Conservation (phyloP, 2,329 filamentous ascomycete genomes). For the Epichloe festucae region DNA sequence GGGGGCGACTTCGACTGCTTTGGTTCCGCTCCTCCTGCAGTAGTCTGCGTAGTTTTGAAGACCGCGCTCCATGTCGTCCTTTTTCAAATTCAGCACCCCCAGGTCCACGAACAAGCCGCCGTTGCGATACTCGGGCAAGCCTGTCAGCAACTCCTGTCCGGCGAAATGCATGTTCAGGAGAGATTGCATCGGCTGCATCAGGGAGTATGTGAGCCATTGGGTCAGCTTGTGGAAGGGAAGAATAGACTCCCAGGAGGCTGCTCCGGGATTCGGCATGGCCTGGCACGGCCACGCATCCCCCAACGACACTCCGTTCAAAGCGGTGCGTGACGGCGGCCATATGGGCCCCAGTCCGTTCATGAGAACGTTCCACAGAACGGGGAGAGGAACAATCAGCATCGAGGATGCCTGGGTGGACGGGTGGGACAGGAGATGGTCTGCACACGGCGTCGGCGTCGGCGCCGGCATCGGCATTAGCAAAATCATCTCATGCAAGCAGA, state of each 20-base stretch:
- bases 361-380: slow-evolving; percentile 80
- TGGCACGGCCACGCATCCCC: slow-evolving; percentile 92
- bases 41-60: slow-evolving; percentile 51
- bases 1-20: slow-evolving; percentile 40
- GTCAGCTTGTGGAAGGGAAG: slow-evolving; percentile 90
- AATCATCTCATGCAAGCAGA: neutral
- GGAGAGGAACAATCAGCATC: slow-evolving; percentile 72
- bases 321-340: slow-evolving; percentile 78
- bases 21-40: slow-evolving; percentile 57
- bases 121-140: slow-evolving; percentile 84
- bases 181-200: slow-evolving; percentile 83
- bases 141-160: slow-evolving; percentile 70
- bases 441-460: slow-evolving; percentile 18
- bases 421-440: slow-evolving; percentile 81
- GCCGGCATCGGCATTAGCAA: neutral
- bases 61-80: slow-evolving; percentile 55
- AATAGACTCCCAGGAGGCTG: slow-evolving; percentile 57
- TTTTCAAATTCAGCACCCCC: slow-evolving; percentile 65
- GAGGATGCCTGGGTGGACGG: slow-evolving; percentile 81
- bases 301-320: slow-evolving; percentile 73
- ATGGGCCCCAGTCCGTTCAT: slow-evolving; percentile 79
- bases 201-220: slow-evolving; percentile 87
- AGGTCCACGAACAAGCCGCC: slow-evolving; percentile 79
- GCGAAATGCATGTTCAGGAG: slow-evolving; percentile 70
- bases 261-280: slow-evolving; percentile 53